Percentiles rank a stretch among this genome's conserved stretches.
phyloP scores from a whole-genome alignment of 768 basidiomycete species.

The Tulasnella sp. region DNA sequence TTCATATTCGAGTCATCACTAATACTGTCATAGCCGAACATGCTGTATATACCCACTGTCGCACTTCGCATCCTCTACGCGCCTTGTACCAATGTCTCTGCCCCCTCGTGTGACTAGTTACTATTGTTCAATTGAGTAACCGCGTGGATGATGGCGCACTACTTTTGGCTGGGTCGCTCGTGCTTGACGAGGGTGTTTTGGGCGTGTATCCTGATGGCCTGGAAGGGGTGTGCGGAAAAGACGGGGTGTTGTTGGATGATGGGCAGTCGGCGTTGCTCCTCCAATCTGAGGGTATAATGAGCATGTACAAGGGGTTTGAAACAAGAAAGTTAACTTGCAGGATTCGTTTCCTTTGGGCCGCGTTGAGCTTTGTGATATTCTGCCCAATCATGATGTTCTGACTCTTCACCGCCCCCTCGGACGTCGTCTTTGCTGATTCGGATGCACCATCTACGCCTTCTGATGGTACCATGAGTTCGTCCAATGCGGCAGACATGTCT shows the following conservation, averaged over 20 bases:
- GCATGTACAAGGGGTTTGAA: conserved; percentile 30
- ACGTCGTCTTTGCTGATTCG: not conserved
- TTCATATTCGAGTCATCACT: too few species aligned
- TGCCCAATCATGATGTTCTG: conserved; percentile 51
- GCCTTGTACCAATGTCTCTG: too few species aligned
- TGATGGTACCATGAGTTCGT: not conserved
- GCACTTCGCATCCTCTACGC: too few species aligned
- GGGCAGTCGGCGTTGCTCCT: conserved; percentile 55
- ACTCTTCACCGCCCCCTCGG: conserved; percentile 12
- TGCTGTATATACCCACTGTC: too few species aligned
- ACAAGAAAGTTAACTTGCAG: conserved; percentile 38
- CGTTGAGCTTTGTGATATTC: conserved; percentile 38
- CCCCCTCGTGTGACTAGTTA: too few species aligned
- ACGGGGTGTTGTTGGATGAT: conserved; percentile 53
- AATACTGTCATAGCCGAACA: too few species aligned
- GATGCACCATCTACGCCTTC: not conserved
- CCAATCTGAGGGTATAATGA: too few species aligned
- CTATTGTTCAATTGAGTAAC: too few species aligned
- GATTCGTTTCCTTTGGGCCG: conserved; percentile 50
- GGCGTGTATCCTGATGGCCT: conserved; percentile 66
- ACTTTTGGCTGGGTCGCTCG: not conserved
- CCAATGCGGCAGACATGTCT: conserved; percentile 27
- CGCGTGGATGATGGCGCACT: too few species aligned
- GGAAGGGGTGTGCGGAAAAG: conserved; percentile 58
- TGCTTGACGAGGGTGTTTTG: conserved; percentile 54